Percentiles rank a stretch among this genome's conserved stretches.
Conservation (phyloP, 345 rosid genomes). For the Draba incana region DNA sequence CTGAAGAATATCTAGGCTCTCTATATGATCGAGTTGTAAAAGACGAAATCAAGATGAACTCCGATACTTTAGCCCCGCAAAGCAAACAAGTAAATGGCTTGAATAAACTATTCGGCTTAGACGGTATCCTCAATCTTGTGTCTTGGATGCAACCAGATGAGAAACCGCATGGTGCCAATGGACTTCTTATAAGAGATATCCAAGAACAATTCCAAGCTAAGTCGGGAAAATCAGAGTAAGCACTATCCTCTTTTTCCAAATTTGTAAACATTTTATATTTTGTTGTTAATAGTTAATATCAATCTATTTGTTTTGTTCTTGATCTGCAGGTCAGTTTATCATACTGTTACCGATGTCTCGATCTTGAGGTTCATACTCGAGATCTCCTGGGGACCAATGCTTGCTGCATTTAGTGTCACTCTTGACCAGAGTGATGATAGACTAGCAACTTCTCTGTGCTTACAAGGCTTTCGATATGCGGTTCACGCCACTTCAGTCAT, state of each 20-base stretch:
- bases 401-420: conserved; percentile 96
- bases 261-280: neutral
- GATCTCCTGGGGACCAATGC: conserved; percentile 97
- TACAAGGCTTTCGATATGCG: conserved; percentile 83
- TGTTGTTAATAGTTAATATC: conserved; percentile 1
- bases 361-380: conserved; percentile 96
- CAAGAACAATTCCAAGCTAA: conserved; percentile 95
- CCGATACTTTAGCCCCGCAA: conserved; percentile 75
- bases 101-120: conserved; percentile 85
- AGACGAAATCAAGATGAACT: conserved; percentile 93
- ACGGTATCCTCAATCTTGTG: conserved; percentile 86
- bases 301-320: conserved; percentile 18
- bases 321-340: conserved; percentile 70
- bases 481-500: conserved; percentile 90
- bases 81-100: conserved; percentile 88
- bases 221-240: conserved; percentile 94
- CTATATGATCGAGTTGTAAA: conserved; percentile 86
- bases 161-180: conserved; percentile 92
- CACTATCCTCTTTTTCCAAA: conserved; percentile 1
- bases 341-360: conserved; percentile 70
- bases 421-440: conserved; percentile 94
- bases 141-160: conserved; percentile 90
- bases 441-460: conserved; percentile 84
- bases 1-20: conserved; percentile 84
- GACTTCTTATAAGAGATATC: conserved; percentile 83